phyloP scores from a whole-genome alignment of 2,329 filamentous ascomycete genomes.

The Calonectria leucothoes region DNA sequence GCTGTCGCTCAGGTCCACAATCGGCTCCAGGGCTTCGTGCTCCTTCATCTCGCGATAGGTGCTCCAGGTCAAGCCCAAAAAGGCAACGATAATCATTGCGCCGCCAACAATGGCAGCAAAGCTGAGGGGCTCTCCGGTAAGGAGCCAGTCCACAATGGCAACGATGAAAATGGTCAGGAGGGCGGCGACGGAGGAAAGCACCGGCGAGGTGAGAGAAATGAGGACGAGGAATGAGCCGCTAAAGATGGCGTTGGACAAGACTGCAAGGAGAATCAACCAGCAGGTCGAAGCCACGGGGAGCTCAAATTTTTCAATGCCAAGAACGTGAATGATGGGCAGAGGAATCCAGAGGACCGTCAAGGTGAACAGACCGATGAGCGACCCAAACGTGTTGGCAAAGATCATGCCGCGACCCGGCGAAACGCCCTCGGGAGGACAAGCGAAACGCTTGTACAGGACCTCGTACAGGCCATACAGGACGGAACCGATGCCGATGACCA shows the following conservation, averaged over 20 bases:
- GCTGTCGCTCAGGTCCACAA: conserved; percentile 58
- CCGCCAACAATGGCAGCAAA: conserved; percentile 85
- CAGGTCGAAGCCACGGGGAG: conserved; percentile 83
- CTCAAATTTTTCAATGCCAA: conserved; percentile 85
- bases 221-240: conserved; percentile 93
- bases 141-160: conserved; percentile 88
- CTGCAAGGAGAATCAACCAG: conserved; percentile 82
- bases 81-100: conserved; percentile 86
- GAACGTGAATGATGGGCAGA: conserved; percentile 82
- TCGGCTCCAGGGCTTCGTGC: conserved; percentile 72
- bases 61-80: conserved; percentile 87
- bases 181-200: conserved; percentile 91
- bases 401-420: conserved; percentile 90
- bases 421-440: conserved; percentile 92
- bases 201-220: conserved; percentile 92
- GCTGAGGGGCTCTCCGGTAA: conserved; percentile 82
- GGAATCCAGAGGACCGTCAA: conserved; percentile 91
- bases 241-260: conserved; percentile 90
- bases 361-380: conserved; percentile 88
- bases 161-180: conserved; percentile 97
- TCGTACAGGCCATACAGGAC: conserved; percentile 97
- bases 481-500: conserved; percentile 91
- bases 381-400: conserved; percentile 93
- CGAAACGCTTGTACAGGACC: conserved; percentile 92
- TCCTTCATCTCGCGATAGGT: conserved; percentile 95